Conservation (phyloP, 805 yeast species). For the Ogataea dorogensis region DNA sequence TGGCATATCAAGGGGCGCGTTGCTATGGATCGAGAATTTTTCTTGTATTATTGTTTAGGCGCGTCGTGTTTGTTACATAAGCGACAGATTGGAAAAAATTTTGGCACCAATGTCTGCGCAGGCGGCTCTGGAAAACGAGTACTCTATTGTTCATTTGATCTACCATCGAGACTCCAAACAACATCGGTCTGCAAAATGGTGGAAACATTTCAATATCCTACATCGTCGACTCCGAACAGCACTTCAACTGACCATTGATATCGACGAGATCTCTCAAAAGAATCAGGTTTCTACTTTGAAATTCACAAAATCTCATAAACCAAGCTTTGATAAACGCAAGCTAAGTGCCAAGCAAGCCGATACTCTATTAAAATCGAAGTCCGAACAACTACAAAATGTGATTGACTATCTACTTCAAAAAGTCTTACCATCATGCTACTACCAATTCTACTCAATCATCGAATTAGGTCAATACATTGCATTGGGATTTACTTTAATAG, state of each 20-base stretch:
- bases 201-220: slow-evolving; percentile 63
- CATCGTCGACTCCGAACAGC: slow-evolving; percentile 53
- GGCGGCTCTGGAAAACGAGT: slow-evolving; percentile 44
- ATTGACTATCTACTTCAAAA: slow-evolving; percentile 34
- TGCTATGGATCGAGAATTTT: not conserved
- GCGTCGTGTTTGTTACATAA: slow-evolving; percentile 12
- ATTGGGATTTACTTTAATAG: slow-evolving; percentile 69
- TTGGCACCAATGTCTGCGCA: slow-evolving; percentile 3
- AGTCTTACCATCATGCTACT: slow-evolving; percentile 48
- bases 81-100: slow-evolving; percentile 1
- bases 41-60: slow-evolving; percentile 2
- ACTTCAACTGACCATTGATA: slow-evolving; percentile 31
- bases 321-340: slow-evolving; percentile 13
- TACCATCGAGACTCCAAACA: slow-evolving; percentile 77
- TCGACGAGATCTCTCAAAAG: slow-evolving; percentile 19
- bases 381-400: slow-evolving; percentile 11
- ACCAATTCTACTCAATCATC: slow-evolving; percentile 63
- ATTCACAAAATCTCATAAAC: slow-evolving; percentile 11
- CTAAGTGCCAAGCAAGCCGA: slow-evolving; percentile 6
- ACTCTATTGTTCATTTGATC: slow-evolving; percentile 55
- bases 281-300: slow-evolving; percentile 11
- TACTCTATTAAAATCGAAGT: slow-evolving; percentile 7
- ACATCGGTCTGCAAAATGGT: slow-evolving; percentile 73
- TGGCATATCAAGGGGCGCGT: slow-evolving; percentile 7
- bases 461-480: slow-evolving; percentile 76